Percentiles rank a stretch among this genome's conserved stretches.
phyloP scores from a whole-genome alignment of 2,329 filamentous ascomycete genomes.

The Geosmithia putterillii region DNA sequence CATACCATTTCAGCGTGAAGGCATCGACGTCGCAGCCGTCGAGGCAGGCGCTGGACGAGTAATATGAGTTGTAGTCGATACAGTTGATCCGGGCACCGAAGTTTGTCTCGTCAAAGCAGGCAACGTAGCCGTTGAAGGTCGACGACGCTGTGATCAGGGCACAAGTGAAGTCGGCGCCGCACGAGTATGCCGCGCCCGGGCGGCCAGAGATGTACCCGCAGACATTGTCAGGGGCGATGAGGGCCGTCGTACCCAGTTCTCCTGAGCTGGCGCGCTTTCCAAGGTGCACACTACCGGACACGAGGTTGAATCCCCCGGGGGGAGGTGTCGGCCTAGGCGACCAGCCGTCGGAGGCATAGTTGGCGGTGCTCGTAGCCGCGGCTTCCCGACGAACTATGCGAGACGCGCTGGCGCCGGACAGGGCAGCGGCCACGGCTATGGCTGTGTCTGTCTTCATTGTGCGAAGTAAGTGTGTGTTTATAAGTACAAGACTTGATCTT shows the following conservation, averaged over 20 bases:
- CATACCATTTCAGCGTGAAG: conserved; percentile 33
- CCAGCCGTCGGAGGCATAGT: conserved; percentile 20
- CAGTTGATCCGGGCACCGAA: conserved; percentile 25
- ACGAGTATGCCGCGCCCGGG: conserved; percentile 25
- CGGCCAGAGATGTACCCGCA: conserved; percentile 35
- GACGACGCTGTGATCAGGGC: conserved; percentile 22
- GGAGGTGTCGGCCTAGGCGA: conserved; percentile 27
- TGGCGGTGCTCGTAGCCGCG: conserved; percentile 18
- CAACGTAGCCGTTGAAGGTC: conserved; percentile 20
- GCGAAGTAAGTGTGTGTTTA: too few species aligned
- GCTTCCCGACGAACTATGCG: conserved; percentile 10
- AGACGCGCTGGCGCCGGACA: not conserved
- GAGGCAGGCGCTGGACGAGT: conserved; percentile 22
- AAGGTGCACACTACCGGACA: not conserved
- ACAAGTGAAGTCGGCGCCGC: conserved; percentile 20
- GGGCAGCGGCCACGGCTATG: too few species aligned
- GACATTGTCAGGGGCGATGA: conserved; percentile 35
- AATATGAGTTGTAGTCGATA: conserved; percentile 22
- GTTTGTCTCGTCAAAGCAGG: conserved; percentile 23
- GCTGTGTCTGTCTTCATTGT: too few species aligned
- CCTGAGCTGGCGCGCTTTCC: not conserved
- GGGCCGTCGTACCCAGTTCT: conserved; percentile 13
- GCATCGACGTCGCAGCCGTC: conserved; percentile 24
- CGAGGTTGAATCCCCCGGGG: conserved; percentile 11
- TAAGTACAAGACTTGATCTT: too few species aligned